Evolutionary conservation across 2,329 filamentous ascomycete genomes (phyloP).

Genomic region (Metarhizium anisopliae): DNA sequence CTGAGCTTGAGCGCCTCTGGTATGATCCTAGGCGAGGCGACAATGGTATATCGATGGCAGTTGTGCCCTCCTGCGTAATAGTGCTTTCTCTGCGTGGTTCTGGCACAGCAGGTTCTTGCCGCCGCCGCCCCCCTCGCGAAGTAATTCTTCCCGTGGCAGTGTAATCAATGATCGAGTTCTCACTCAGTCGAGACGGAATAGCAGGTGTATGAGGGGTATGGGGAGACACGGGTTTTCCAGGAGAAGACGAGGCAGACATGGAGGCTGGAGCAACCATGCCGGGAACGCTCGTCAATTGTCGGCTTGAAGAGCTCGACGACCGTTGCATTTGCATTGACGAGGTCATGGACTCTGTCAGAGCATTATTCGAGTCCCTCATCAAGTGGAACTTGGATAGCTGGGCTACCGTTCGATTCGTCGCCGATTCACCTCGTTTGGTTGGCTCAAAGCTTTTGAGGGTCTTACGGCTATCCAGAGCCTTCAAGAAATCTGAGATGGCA

Average conservation of each 20-base stretch:
- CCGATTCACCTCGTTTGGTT: conserved; percentile 56
- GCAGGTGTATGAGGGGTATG: conserved; percentile 90
- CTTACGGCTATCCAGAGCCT: conserved; percentile 78
- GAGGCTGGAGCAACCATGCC: conserved; percentile 66
- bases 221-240: conserved; percentile 80
- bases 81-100: conserved; percentile 27
- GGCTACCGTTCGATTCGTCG: conserved; percentile 66
- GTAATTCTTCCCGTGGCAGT: conserved; percentile 19
- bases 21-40: conserved; percentile 53
- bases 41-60: conserved; percentile 64
- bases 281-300: conserved; percentile 49
- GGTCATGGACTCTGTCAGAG: conserved; percentile 85
- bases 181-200: conserved; percentile 85
- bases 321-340: conserved; percentile 79
- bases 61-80: conserved; percentile 44
- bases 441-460: conserved; percentile 73
- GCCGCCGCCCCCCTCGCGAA: conserved; percentile 18
- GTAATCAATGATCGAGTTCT: conserved; percentile 61
- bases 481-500: conserved; percentile 88
- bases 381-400: conserved; percentile 78
- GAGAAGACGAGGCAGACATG: conserved; percentile 78
- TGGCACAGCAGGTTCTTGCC: conserved; percentile 16
- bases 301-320: conserved; percentile 65
- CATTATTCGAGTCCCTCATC: conserved; percentile 84
- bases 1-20: conserved; percentile 59